Conservation (phyloP, 306 rosid genomes). For the Parietaria judaica region DNA sequence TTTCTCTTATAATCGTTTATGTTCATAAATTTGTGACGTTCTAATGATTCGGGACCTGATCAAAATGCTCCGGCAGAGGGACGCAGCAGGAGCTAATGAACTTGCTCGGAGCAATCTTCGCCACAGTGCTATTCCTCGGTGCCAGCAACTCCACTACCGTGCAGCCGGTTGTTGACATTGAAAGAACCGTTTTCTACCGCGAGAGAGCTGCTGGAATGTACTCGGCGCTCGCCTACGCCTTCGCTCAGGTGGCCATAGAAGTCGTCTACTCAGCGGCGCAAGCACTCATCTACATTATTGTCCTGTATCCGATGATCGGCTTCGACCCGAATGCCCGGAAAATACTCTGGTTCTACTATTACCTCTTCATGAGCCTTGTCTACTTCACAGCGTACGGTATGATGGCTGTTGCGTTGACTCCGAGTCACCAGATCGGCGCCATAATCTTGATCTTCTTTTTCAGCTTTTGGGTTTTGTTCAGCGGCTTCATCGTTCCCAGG, state of each 20-base stretch:
- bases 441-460: conserved; percentile 32
- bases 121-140: conserved; percentile 42
- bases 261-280: conserved; percentile 29
- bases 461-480: conserved; percentile 39
- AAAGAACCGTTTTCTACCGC: conserved; percentile 39
- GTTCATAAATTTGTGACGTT: no score
- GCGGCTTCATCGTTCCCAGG: conserved; percentile 38
- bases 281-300: conserved; percentile 19
- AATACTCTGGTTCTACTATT: conserved; percentile 31
- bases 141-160: conserved; percentile 29
- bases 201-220: conserved; percentile 49
- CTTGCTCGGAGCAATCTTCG: conserved; percentile 36
- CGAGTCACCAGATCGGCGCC: conserved; percentile 42
- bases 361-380: conserved; percentile 30
- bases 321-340: conserved; percentile 25
- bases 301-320: conserved; percentile 42
- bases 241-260: conserved; percentile 41
- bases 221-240: conserved; percentile 39
- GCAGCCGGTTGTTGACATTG: conserved; percentile 33
- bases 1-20: no score
- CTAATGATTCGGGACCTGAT: no score
- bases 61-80: conserved; percentile 6
- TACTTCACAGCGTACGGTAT: conserved; percentile 46
- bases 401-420: conserved; percentile 46
- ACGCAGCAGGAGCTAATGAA: conserved; percentile 35